A percentile compares a stretch with the other conserved stretches of the same genome.
phyloP scores from a whole-genome alignment of 2,329 filamentous ascomycete species.

The Hypoxylon sp. region DNA sequence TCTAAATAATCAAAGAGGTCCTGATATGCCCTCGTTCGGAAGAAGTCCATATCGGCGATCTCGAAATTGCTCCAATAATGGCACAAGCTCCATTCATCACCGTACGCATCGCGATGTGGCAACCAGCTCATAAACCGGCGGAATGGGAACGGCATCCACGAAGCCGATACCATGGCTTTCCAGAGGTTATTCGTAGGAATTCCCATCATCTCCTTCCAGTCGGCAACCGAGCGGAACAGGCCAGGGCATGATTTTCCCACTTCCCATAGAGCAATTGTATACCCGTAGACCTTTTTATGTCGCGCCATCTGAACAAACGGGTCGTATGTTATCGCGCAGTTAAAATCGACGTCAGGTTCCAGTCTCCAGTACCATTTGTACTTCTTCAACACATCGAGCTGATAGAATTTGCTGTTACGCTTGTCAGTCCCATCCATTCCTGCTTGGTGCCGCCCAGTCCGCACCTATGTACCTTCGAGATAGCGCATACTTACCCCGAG shows the following conservation, averaged over 20 bases:
- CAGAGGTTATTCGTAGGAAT: constrained; percentile 58
- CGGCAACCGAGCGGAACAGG: constrained; percentile 59
- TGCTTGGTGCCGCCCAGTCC: neutral
- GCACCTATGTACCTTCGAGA: constrained; percentile 3
- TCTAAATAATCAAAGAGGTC: constrained; percentile 60
- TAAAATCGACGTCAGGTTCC: constrained; percentile 62
- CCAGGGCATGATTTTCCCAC: constrained; percentile 60
- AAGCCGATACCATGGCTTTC: constrained; percentile 59
- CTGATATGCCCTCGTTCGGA: constrained; percentile 59
- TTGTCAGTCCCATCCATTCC: constrained; percentile 18
- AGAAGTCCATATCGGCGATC: constrained; percentile 63
- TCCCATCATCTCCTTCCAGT: constrained; percentile 59
- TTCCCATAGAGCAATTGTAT: constrained; percentile 62
- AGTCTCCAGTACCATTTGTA: constrained; percentile 66
- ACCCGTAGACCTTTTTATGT: constrained; percentile 62
- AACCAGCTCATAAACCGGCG: constrained; percentile 57
- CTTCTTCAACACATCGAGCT: constrained; percentile 58
- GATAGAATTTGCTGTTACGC: constrained; percentile 59
- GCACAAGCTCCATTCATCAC: constrained; percentile 62
- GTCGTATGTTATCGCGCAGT: constrained; percentile 64
- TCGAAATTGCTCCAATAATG: constrained; percentile 67
- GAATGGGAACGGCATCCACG: constrained; percentile 61
- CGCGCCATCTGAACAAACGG: constrained; percentile 63
- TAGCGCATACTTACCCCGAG: constrained; percentile 57
- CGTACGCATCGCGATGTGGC: constrained; percentile 57